These are phyloP conservation scores for Cnidoscolus chayamansa DNA, from an alignment of 441 rosid species.

Conservation along the genomic window DNA sequence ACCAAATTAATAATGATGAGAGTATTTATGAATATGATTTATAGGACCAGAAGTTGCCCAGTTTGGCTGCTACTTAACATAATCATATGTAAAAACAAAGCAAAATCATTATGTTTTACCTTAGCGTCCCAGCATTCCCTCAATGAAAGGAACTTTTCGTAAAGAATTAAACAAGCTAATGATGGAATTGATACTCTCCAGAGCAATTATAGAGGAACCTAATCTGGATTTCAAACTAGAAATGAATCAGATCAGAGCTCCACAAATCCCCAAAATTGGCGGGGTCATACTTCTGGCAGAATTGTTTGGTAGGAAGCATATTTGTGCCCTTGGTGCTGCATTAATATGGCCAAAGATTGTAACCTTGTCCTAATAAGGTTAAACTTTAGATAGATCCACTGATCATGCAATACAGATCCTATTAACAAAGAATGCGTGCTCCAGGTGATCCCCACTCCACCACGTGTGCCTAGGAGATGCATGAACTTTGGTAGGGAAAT, in stretches of 20 bases:
- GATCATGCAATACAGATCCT: background rate
- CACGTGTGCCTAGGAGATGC: conserved; percentile 5
- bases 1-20: background rate
- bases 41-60: background rate
- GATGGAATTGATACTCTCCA: conserved; percentile 6
- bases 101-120: conserved; percentile 2
- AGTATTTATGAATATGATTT: background rate
- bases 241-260: too few species aligned
- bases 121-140: background rate
- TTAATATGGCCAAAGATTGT: background rate
- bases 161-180: conserved; percentile 14
- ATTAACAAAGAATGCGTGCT: conserved; percentile 5
- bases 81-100: conserved; percentile 10
- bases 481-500: conserved; percentile 11
- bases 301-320: background rate
- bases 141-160: background rate
- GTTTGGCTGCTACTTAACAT: background rate
- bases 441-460: background rate
- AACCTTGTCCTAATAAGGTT: conserved; percentile 8
- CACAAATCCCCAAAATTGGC: background rate
- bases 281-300: background rate
- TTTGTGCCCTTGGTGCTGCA: background rate
- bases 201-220: background rate
- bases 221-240: too few species aligned
- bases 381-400: background rate